Evolutionary conservation across 2,329 filamentous ascomycete genomes (phyloP), one percentile per base, ranked within the genome.

Genomic region (Exophiala mesophila): DNA sequence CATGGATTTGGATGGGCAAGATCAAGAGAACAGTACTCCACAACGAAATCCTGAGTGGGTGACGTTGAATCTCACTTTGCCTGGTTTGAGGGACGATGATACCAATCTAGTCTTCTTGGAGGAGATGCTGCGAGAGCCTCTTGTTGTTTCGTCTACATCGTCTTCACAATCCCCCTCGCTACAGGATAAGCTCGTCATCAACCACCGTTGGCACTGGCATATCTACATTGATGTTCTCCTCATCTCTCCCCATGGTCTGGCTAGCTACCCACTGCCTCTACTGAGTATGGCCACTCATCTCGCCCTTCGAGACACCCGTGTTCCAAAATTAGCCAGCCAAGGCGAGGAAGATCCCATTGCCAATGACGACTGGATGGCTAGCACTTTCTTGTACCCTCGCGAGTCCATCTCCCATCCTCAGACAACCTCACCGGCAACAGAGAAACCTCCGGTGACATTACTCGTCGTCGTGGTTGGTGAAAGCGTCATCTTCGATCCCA

Each of bases 291-390:
- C 92, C 15, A 90, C 87, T 35, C 89, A 98, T 63, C 82, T 98
- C 47, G 92, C 92, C 3, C 83, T 98, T 34, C 80, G 96, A 49
- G 82, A 86, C 20, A 90, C 92, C 5, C 82, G 85, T 51, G 74
- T 97, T 2, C 92, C 92, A 5, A 77, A 81, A 18, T 73, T 96
- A 38, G 87, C 87, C 62, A 96, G 89, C 1, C 85, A 94, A 63
- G 78, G 79, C 44, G 90, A 97, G 66, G 92, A 98, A 68, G 92
- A 98, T 57, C 92, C 92, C 9, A 82, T 96, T 61, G 98, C 98
- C 66, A 85, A 96, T 68, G 92, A 98, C 67, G 92, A 98, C 69
- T 98, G 92, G 92, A 87, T 85, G 52, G 85, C 84, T 12, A 82
- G 88, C 1, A 74, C 79, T 13, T 82, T 80, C 44, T 70, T 98